phyloP scores from a whole-genome alignment of 495 filamentous ascomycete genomes.

The Tuber microsphaerosporum region DNA sequence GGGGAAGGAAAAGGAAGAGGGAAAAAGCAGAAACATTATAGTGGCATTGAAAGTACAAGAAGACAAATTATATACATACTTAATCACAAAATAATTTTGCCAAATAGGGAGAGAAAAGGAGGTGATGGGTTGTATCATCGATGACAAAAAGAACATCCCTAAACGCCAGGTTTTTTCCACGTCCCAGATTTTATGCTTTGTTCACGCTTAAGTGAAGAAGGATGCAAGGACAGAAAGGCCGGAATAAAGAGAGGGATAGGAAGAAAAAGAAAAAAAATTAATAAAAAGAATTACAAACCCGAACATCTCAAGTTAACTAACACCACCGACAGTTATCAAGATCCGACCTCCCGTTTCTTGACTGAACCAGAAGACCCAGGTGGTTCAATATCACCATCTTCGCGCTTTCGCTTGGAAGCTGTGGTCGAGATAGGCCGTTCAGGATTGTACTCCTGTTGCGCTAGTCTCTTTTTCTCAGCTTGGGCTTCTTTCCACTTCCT shows the following conservation, averaged over 20 bases:
- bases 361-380: neutral
- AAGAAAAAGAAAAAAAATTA: neutral
- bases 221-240: neutral
- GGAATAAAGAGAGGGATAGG: neutral
- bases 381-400: neutral
- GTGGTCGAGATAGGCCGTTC: constrained; percentile 17
- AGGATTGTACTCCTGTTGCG: constrained; percentile 41
- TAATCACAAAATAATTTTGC: neutral
- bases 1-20: neutral
- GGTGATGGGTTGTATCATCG: neutral
- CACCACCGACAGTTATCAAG: neutral
- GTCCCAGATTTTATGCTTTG: neutral
- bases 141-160: neutral
- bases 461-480: constrained; percentile 49
- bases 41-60: neutral
- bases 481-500: constrained; percentile 45
- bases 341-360: neutral
- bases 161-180: neutral
- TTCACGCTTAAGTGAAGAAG: neutral
- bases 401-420: neutral
- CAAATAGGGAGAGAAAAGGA: neutral
- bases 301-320: neutral
- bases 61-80: neutral
- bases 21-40: neutral
- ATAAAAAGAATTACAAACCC: neutral